Evolutionary conservation across 768 basidiomycete genomes (phyloP), one percentile per base, ranked within the genome.

Genomic region (Suillus weaverae): DNA sequence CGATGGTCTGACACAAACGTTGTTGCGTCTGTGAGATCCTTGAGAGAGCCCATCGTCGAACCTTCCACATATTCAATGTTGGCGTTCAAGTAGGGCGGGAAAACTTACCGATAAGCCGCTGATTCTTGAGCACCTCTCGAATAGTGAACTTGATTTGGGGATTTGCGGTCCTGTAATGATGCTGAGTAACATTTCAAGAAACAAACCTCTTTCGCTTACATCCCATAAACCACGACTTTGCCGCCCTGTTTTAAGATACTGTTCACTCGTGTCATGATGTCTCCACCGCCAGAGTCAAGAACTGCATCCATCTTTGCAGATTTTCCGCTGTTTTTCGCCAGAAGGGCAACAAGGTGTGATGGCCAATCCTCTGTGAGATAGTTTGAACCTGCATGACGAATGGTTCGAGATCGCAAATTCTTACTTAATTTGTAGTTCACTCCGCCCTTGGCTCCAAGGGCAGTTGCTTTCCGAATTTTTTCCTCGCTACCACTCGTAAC

Each of bases 11-110:
- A 76, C 30, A 94, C 74, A 76, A 95, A 94, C 16, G 77, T 74
- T 1, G 91, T 92, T 26, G 91, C 92, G 38, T 87, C 86, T 61
- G 82, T 73, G 64, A 95, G 81, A 76, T 95, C 92, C 62, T 85
- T 81, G 68, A 82, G 85, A 9, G 92, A 93, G 20, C 92, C 93
- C 92, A 95, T 92, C 33, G 89, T 92, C 2, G 91, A 91, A 41
- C 92, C 63, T 35, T 63, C 39, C 13, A 57, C 55, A 62, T 59
- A 44, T 61, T 30, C 32, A 56, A 62, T 18, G 41, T 32, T 18
- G 30, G 18, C 10, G 2, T 59, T 41, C 18, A 26, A 30, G 39
- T 7, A 30, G 50, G 26, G 46, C 11, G 35, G 39, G 35, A 35
- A 22, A 18, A 73, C 81, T 50, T 50, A 92, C 92, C 93, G 38